phyloP scores from a whole-genome alignment of 495 filamentous ascomycete genomes.

The Trichoderma virens region DNA sequence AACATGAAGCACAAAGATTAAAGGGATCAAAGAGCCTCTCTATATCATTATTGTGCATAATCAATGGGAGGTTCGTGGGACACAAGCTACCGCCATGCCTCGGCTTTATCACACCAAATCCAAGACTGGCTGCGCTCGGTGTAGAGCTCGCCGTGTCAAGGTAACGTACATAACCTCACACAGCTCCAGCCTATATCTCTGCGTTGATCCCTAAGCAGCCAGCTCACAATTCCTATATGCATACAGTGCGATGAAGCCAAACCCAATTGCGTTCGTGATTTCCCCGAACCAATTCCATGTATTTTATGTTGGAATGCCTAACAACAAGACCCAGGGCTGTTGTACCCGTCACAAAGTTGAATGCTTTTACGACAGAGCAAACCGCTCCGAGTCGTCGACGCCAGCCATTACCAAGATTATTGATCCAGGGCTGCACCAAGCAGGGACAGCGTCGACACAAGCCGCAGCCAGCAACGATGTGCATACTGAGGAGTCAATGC shows the following conservation, averaged over 20 bases:
- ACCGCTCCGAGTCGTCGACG: neutral
- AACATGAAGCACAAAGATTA: neutral
- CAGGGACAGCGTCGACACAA: neutral
- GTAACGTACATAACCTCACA: neutral
- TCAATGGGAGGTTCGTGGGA: neutral
- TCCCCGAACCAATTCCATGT: neutral
- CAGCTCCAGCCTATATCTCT: neutral
- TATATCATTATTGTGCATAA: neutral
- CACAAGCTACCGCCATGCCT: neutral
- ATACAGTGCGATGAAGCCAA: neutral
- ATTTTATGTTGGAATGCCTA: neutral
- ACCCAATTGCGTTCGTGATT: neutral
- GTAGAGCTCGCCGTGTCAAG: conserved; percentile 5
- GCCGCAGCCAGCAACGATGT: neutral
- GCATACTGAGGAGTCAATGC: neutral
- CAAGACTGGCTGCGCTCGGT: neutral
- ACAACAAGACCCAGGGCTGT: neutral
- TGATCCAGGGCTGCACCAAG: neutral
- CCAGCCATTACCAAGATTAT: neutral
- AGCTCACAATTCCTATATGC: neutral
- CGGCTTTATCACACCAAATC: neutral
- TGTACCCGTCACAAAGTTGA: neutral
- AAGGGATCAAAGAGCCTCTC: neutral
- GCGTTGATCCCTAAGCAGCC: too few relatives aligned
- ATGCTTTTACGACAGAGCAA: neutral